Base-by-base conservation (phyloP, 805 yeast genomes). In the Cyberlindnera veronae region DNA sequence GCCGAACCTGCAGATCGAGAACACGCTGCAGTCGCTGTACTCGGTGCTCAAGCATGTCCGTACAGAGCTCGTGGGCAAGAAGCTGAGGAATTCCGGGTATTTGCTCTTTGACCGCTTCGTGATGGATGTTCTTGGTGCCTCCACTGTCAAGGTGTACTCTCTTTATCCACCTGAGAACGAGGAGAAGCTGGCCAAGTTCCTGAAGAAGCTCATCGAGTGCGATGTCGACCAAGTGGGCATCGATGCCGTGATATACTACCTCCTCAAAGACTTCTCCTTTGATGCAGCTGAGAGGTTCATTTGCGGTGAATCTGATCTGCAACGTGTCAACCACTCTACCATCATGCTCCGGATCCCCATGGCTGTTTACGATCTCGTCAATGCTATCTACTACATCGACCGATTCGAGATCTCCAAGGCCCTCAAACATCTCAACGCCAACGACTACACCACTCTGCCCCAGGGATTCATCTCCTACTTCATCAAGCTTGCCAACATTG, bases 131-230 rank as follows among this genome's bases (percentile, higher is more conserved):
- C 33, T 51, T 17, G 44, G 42, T 2, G 32, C 42, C 2, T 9
- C 31, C 1, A 21, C 31, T 0, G 29, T 55, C 2, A 32, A 48
- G 14, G 36, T 50, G 8, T 41, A 36, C 29, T 6, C 35, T 1
- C 42, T 31, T 17, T 56, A 56, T 23, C 61, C 61, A 9, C 61
- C 61, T 1, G 51, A 49, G 36, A 50, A 52, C 26, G 12, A 39
- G 17, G 33, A 41, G 13, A 55, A 50, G 29, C 18, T 56, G 24
- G 46, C 38, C 21, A 21, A 15, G 21, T 41, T 56, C 18, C 22
- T 56, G 3, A 18, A 41, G 1, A 39, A 34, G 9, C 37, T 56
- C 28, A 32, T 38, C 12, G 28, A 23, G 3, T 14, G 29, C 13
- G 42, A 33, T 4, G 38, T 53, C 9, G 32, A 41, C 5, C 39